Base-by-base conservation (phyloP, 1,139 yeast genomes). In the Lodderomyces theae region DNA sequence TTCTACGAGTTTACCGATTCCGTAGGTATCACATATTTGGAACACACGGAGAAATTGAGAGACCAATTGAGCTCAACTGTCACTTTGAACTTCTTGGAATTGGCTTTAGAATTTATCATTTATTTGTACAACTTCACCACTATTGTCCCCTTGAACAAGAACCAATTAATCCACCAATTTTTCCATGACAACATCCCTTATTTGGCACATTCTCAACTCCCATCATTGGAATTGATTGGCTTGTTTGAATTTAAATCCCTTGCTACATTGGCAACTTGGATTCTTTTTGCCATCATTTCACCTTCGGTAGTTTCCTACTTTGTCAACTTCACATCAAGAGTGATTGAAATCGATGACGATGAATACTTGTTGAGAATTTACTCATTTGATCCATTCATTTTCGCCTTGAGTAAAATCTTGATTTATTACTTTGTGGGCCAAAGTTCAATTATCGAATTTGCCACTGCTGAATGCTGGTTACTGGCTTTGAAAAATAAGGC, bases 341-440 rank as follows among this genome's bases (percentile, higher is more conserved):
- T 71, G 43, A 61, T 70, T 45, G 60, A 61, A 29, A 57, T 64
- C 39, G 71, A 64, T 46, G 68, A 73, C 49, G 74, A 73, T 40
- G 63, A 60, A 34, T 58, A 57, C 26, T 49, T 66, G 30, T 55
- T 63, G 31, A 64, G 73, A 53, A 61, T 65, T 43, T 69, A 68
- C 60, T 61, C 58, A 42, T 71, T 61, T 56, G 86, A 80, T 58
- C 85, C 86, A 28, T 71, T 80, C 50, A 66, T 75, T 43, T 80
- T 77, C 60, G 78, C 79, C 44, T 59, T 80, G 49, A 46, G 69
- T 43, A 78, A 79, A 56, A 60, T 74, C 32, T 55, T 79, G 47
- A 53, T 75, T 34, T 70, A 66, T 51, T 76, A 72, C 63, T 61
- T 69, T 44, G 50, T 77, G 46, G 52, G 57, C 39, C 63, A 61